Evolutionary conservation across 192 early-diverging fungal genomes (phyloP), one percentile per base, ranked within the genome.

Genomic region (Dimargaris cristalligena): DNA sequence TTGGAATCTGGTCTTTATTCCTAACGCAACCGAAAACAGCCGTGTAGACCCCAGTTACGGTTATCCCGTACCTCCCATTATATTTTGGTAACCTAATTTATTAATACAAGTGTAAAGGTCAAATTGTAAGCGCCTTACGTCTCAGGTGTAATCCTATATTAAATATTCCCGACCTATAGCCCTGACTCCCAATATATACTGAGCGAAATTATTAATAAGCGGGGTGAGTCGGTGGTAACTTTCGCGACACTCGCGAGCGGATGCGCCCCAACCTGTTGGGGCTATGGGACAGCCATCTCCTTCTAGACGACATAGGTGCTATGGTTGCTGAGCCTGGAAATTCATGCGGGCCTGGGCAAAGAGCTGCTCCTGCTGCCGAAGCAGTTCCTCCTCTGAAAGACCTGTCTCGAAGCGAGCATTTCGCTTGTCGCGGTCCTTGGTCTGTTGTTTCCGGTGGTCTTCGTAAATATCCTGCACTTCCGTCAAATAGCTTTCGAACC

Each of bases 401-500:
- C 85, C 88, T 11, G 88, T 84, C 61, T 95, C 82, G 33, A 83
- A 71, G 51, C 86, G 78, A 41, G 77, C 82, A 22, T 81, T 81
- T 60, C 76, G 80, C 69, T 87, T 82, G 62, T 84, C 78, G 58
- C 87, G 33, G 33, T 32, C 54, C 22, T 71, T 69, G 23, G 63
- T 71, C 32, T 87, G 80, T 62, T 84, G 74, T 63, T 89, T 84
- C 51, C 84, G 83, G 68, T 98, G 90, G 60, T 96, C 93, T 48
- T 88, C 82, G 28, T 84, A 82, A 3, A 91, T 87, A 35, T 86
- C 91, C 56, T 89, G 76, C 20, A 94, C 87, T 66, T 98, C 90
- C 34, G 68, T 64, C 8, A 94, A 74, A 67, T 94, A 98, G 46
- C 82, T 84, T 48, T 92, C 93, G 68, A 98, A 98, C 1, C 92